phyloP scores from a whole-genome alignment of 306 rosid species.

The Prunus mume region DNA sequence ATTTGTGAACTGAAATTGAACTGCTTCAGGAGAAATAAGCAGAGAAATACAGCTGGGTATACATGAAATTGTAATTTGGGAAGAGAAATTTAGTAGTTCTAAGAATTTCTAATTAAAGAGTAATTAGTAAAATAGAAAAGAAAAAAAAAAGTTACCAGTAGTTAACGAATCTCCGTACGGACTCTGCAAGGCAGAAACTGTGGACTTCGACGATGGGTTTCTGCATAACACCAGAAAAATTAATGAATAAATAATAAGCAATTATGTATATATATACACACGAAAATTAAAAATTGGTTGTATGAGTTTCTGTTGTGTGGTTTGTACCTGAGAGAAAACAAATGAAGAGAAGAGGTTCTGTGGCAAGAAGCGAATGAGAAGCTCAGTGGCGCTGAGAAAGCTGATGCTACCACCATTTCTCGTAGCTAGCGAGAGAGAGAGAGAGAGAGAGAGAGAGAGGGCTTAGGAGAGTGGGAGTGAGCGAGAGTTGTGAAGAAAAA shows the following conservation, averaged over 20 bases:
- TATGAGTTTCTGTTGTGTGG: not conserved
- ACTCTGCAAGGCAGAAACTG: slow-evolving; percentile 49
- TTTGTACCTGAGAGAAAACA: slow-evolving; percentile 43
- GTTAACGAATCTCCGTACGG: slow-evolving; percentile 45
- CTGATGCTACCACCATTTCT: slow-evolving; percentile 58
- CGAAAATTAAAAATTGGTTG: not conserved
- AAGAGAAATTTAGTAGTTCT: not conserved
- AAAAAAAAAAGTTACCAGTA: slow-evolving; percentile 39
- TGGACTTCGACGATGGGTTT: slow-evolving; percentile 36
- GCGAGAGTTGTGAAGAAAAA: not conserved
- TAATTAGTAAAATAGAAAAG: not conserved
- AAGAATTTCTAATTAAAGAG: not conserved
- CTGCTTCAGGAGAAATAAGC: too few species aligned
- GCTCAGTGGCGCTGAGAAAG: slow-evolving; percentile 51
- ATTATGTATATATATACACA: not conserved
- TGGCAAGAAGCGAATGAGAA: slow-evolving; percentile 56
- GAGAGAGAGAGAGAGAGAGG: not conserved
- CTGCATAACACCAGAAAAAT: slow-evolving; percentile 28
- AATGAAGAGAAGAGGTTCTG: slow-evolving; percentile 33
- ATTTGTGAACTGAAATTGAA: not conserved
- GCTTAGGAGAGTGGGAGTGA: too few species aligned
- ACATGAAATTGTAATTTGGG: too few species aligned
- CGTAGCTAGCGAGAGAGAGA: not conserved
- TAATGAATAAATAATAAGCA: not conserved
- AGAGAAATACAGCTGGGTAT: too few species aligned